phyloP scores from a whole-genome alignment of 2,329 filamentous ascomycete genomes.

The Colletotrichum orchidophilum region DNA sequence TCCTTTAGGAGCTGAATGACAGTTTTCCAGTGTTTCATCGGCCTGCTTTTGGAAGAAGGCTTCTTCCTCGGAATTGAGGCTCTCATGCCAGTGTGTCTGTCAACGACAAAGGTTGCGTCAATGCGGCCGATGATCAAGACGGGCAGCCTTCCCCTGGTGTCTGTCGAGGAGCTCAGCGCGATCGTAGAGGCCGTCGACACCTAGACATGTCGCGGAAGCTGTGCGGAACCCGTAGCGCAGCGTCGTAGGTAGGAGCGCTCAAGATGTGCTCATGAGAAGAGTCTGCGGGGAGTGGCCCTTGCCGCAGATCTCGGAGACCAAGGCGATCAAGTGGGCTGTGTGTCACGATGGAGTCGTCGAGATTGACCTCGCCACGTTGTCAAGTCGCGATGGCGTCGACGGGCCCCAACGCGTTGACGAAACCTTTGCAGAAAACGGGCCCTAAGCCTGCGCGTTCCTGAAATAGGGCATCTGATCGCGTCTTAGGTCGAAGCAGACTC shows the following conservation, averaged over 20 bases:
- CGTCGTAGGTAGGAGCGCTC: background rate
- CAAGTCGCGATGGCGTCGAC: background rate
- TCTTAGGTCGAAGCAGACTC: background rate
- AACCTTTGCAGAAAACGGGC: background rate
- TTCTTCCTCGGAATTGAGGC: constrained; percentile 24
- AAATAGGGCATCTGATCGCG: constrained; percentile 22
- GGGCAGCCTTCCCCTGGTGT: background rate
- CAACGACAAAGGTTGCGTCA: constrained; percentile 7
- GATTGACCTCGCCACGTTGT: constrained; percentile 23
- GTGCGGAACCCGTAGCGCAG: constrained; percentile 1
- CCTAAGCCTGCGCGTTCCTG: constrained; percentile 18
- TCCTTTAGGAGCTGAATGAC: constrained; percentile 9
- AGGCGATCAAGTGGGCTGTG: constrained; percentile 27
- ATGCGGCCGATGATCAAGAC: background rate
- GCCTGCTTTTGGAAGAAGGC: constrained; percentile 18
- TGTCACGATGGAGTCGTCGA: constrained; percentile 3
- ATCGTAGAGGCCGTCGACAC: background rate
- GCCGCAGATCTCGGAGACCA: constrained; percentile 27
- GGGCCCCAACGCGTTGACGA: background rate
- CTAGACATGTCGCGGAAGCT: constrained; percentile 1
- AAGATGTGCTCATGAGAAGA: background rate
- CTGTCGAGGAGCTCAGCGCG: background rate
- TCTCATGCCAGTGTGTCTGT: constrained; percentile 1
- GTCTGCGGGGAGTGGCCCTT: constrained; percentile 20
- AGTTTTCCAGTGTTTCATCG: constrained; percentile 17